Evolutionary conservation across 805 yeast genomes (phyloP).

Genomic region (Hanseniaspora taiwanica): DNA sequence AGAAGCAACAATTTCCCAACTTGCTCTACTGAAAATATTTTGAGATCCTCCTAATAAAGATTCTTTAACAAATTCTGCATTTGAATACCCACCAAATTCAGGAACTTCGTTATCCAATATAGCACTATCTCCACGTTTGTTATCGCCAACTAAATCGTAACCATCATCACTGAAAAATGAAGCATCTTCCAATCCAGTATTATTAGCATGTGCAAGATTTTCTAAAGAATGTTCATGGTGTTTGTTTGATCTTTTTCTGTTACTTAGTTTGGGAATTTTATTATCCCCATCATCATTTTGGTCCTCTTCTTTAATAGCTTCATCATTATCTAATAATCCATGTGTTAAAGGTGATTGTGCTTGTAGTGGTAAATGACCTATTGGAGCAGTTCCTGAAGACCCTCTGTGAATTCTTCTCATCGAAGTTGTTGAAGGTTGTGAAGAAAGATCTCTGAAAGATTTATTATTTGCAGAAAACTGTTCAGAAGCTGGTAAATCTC

Average conservation of each 20-base stretch:
- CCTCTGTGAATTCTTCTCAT: conserved; percentile 19
- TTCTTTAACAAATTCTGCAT: conserved; percentile 33
- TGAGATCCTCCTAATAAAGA: conserved; percentile 25
- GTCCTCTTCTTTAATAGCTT: not conserved
- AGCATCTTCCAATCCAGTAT: not conserved
- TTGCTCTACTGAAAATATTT: conserved; percentile 34
- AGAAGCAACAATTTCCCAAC: conserved; percentile 63
- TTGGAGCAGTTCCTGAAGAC: conserved; percentile 8
- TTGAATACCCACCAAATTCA: conserved; percentile 64
- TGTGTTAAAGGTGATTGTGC: not conserved
- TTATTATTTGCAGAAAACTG: conserved; percentile 18
- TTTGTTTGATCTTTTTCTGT: not conserved
- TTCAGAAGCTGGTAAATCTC: conserved; percentile 18
- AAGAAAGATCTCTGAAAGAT: conserved; percentile 15
- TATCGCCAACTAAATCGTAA: conserved; percentile 11
- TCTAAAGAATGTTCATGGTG: not conserved
- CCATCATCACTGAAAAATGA: conserved; percentile 6
- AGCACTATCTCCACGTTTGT: not conserved
- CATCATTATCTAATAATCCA: not conserved
- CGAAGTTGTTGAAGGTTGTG: conserved; percentile 16
- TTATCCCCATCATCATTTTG: no score
- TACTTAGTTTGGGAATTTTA: no score
- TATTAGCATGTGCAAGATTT: no score
- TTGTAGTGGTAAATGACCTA: not conserved
- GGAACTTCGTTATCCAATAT: conserved; percentile 21